Conservation (phyloP, 257 asterid genomes). For the Solanum chiquidenum region DNA sequence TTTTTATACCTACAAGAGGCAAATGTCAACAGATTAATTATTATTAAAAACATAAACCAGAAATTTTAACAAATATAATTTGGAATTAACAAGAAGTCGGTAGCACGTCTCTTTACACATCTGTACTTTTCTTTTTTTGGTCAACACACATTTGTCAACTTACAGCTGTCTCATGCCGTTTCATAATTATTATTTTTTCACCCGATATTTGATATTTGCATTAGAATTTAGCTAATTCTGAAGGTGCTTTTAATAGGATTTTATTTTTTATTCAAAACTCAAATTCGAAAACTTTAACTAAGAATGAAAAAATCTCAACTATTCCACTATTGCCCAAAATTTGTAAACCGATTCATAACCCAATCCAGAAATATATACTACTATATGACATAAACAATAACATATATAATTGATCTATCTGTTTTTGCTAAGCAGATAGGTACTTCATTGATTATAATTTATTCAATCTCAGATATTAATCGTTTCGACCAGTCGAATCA, state of each 20-base stretch:
- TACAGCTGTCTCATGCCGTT: background rate
- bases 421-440: background rate
- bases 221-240: accelerated
- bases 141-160: background rate
- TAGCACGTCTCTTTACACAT: background rate
- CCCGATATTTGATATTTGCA: too few relatives aligned
- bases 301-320: background rate
- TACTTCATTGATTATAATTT: background rate
- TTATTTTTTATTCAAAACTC: too few relatives aligned
- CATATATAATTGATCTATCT: background rate
- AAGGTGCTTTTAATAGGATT: background rate
- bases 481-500: background rate
- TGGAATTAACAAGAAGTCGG: background rate
- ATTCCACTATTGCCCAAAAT: background rate
- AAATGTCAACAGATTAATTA: background rate
- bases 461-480: background rate
- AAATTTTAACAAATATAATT: background rate
- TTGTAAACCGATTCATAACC: background rate
- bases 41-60: background rate
- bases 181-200: background rate
- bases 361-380: background rate
- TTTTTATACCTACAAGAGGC: background rate
- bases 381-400: background rate
- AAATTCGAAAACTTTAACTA: background rate
- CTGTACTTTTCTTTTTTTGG: background rate